Evolutionary conservation across 768 basidiomycete species (phyloP), one percentile per base, ranked within the genome.

Genomic region (Omphalotus guepiniiformis): DNA sequence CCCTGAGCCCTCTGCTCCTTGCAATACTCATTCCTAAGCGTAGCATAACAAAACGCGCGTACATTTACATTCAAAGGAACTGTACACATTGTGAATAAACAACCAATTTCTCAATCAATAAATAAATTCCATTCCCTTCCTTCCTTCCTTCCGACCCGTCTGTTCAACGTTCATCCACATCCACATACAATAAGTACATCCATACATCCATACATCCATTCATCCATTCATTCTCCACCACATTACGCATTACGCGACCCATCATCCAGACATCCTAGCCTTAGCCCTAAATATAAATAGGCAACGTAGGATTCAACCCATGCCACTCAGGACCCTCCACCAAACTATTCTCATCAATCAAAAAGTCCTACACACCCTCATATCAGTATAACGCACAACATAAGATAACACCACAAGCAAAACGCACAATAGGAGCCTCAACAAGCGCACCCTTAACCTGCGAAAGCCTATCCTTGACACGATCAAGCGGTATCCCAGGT

Each of bases 271-370:
- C n/a, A n/a, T n/a, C n/a, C n/a, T n/a, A n/a, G n/a, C n/a, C n/a
- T n/a, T n/a, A n/a, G n/a, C n/a, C n/a, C n/a, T 60, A 91, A 39
- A 91, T 82, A 59, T 87, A 92, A 51, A 91, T 82, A 0, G 87
- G 88, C 45, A 92, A 66, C 2, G 85, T 83, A 3, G 88, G 88
- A 64, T 89, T 84, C 29, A 89, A 66, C 4, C 77, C 83, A 15
- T 61, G 69, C 89, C 89, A 92, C 46, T 87, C 83, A 1, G 80
- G 70, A 0, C 83, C 85, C 50, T 75, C 74, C 9, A 81, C 78
- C 39, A 92, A 80, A 1, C 79, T 80, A 55, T 79, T 82, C 52
- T 91, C 78, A 50, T 90, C 88, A 40, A 88, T 88, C 40, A 93
- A 70, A 75, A 93, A 93, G 62, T 92, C 85, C 88, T 89, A 55